phyloP scores from a whole-genome alignment of 179 eudicot genomes.

The Carnegiea gigantea region DNA sequence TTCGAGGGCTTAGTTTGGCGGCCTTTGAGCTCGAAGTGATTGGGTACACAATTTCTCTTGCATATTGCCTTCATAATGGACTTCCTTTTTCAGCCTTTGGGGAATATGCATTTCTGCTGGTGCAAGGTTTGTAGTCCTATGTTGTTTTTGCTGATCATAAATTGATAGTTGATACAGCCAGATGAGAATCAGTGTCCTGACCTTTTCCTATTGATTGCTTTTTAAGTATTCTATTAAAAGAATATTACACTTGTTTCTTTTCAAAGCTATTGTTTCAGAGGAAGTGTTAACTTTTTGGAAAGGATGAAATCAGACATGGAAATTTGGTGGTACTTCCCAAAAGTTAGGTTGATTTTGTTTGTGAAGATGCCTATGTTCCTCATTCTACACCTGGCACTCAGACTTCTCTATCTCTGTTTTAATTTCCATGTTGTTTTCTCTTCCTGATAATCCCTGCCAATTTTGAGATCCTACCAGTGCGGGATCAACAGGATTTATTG shows the following conservation, averaged over 20 bases:
- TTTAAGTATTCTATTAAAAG: not conserved
- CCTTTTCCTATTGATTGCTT: slow-evolving; percentile 4
- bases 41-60: slow-evolving; percentile 90
- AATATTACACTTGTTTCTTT: not conserved
- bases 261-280: not conserved
- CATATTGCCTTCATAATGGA: slow-evolving; percentile 95
- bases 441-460: not conserved
- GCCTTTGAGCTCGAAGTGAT: slow-evolving; percentile 91
- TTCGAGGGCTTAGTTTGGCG: slow-evolving; percentile 79
- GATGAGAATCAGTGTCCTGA: not conserved
- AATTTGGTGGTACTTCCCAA: not conserved
- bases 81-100: slow-evolving; percentile 99
- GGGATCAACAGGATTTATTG: not conserved
- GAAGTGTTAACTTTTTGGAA: not conserved
- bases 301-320: not conserved
- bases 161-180: not conserved
- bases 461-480: not conserved
- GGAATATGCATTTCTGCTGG: slow-evolving; percentile 78
- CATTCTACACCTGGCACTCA: not conserved
- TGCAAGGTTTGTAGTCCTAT: slow-evolving; percentile 57
- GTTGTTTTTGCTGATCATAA: not conserved
- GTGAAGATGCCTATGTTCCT: not conserved
- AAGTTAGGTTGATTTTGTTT: not conserved
- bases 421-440: not conserved
- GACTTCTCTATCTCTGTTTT: not conserved